These are phyloP conservation scores for Sclerotinia glacialis DNA, from an alignment of 2,329 filamentous ascomycete species.

Conservation along the genomic window DNA sequence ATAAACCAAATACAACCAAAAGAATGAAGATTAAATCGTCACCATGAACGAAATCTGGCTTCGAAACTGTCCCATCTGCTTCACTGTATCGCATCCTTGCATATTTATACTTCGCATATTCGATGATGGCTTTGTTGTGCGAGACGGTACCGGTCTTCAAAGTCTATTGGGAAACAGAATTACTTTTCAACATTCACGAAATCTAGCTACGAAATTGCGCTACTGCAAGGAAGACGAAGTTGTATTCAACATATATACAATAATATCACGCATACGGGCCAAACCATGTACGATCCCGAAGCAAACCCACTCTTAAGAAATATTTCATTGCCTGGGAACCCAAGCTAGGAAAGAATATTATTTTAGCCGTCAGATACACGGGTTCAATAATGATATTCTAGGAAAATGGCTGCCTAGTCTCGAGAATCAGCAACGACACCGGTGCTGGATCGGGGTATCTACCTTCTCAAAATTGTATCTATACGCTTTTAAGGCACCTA, in stretches of 20 bases:
- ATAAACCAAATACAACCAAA: neutral
- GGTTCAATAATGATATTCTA: neutral
- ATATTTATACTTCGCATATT: neutral
- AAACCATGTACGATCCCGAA: neutral
- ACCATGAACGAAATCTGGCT: neutral
- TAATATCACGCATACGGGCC: neutral
- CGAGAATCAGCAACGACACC: neutral
- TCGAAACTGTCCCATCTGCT: neutral
- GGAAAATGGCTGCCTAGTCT: neutral
- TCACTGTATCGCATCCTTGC: neutral
- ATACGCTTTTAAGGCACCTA: neutral
- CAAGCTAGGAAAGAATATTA: neutral
- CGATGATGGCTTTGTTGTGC: neutral
- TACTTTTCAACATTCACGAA: neutral
- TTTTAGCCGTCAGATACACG: neutral
- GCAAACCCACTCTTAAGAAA: neutral
- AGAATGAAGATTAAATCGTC: neutral
- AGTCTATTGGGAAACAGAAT: neutral
- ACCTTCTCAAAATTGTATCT: slow-evolving; percentile 14
- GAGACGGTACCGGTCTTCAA: neutral
- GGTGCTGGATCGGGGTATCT: neutral
- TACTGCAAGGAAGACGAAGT: neutral
- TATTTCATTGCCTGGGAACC: no score
- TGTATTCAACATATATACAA: neutral
- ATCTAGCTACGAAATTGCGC: neutral